Evolutionary conservation across 2,329 filamentous ascomycete genomes (phyloP).

Genomic region (Graphilbum ipis-grandicollis): DNA sequence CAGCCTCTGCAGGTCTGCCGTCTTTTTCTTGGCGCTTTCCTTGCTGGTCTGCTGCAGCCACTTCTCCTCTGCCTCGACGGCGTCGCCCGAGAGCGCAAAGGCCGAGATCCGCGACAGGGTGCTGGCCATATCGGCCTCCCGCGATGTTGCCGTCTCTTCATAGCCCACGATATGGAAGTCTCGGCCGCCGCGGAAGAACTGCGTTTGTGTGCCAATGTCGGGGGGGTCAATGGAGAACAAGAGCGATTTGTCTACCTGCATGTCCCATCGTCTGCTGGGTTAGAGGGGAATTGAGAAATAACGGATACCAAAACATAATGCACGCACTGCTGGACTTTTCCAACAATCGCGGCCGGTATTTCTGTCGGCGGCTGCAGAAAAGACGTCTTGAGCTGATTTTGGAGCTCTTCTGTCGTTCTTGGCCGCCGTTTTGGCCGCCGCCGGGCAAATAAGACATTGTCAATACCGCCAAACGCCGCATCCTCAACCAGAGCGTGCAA

Average conservation of each 20-base stretch:
- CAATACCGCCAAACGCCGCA: conserved; percentile 3
- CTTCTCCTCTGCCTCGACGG: conserved; percentile 36
- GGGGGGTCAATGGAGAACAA: conserved; percentile 79
- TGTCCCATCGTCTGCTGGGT: conserved; percentile 48
- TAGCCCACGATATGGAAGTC: conserved; percentile 90
- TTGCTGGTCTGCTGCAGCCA: conserved; percentile 20
- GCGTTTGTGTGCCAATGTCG: conserved; percentile 84
- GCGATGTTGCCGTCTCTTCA: conserved; percentile 81
- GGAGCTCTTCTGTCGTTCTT: conserved; percentile 32
- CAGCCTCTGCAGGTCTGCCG: conserved; percentile 36
- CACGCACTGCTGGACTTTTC: conserved; percentile 60
- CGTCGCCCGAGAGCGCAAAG: conserved; percentile 62
- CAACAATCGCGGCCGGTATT: conserved; percentile 77
- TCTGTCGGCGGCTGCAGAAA: conserved; percentile 64
- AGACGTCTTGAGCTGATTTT: conserved; percentile 53
- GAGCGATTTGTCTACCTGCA: conserved; percentile 60
- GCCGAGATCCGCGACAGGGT: conserved; percentile 54
- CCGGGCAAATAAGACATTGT: conserved; percentile 6
- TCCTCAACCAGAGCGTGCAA: conserved; percentile 2
- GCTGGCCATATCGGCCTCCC: conserved; percentile 87
- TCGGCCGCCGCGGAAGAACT: conserved; percentile 79
- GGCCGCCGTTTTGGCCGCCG: conserved; percentile 1
- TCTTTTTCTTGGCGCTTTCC: conserved; percentile 4
- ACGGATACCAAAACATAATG: too few species aligned
- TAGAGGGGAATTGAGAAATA: too few species aligned